Evolutionary conservation across 129 eudicot genomes (phyloP), one percentile per base, ranked within the genome.

Genomic region (Centaurea solstitialis): DNA sequence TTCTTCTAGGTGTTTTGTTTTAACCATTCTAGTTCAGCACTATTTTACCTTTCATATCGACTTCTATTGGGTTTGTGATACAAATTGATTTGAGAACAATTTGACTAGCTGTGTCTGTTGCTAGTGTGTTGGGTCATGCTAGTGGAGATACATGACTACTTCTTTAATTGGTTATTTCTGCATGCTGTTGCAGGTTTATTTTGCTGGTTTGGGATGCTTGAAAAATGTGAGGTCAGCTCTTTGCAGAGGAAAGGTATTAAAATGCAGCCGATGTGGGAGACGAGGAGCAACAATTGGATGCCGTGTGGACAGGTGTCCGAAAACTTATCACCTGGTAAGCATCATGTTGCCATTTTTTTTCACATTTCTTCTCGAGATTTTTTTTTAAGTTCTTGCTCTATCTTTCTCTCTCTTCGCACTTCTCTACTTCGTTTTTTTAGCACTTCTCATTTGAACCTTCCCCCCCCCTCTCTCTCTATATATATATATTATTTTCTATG

Each of bases 201-300:
- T 95, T 93, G 99, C 99, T 74, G 99, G 99, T 70, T 77, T 91
- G 81, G 98, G 98, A 73, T 87, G 98, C 94, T 87, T 95, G 85
- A 95, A 95, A 86, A 95, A 95, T 85, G 88, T 93, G 71, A 93
- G 97, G 80, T 97, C 98, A 62, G 99, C 99, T 35, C 99, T 95
- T 82, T 93, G 86, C 85, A 88, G 99, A 81, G 99, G 99, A 84
- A 93, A 92, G 78, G 90, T 86, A 37, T 85, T 95, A 84, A 95
- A 95, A 81, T 95, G 99, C 86, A 92, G 88, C 80, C 92, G 94
- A 69, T 95, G 99, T 84, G 91, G 97, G 82, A 89, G 99, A 77
- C 87, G 91, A 38, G 99, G 99, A 71, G 99, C 99, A 80, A 95
- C 99, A 75, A 90, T 93, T 81, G 99, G 99, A 40, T 95, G 99